Base-by-base conservation (phyloP, 2,329 filamentous ascomycete genomes). In the Fusarium abutilonis region DNA sequence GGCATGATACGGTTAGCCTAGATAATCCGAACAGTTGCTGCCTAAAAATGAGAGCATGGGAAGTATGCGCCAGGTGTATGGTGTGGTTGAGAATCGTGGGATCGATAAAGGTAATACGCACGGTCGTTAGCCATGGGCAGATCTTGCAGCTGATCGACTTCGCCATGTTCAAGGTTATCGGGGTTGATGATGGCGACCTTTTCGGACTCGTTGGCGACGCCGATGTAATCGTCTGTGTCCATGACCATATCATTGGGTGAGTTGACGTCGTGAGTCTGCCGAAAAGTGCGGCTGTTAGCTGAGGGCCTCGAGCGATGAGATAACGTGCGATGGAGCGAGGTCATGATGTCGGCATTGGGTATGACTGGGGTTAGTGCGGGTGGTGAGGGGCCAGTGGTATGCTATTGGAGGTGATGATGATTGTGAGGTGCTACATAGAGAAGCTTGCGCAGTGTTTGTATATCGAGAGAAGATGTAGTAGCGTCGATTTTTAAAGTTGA, bases 221-320 rank as follows among this genome's bases (percentile, higher is more conserved):
- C 79, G 68, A 83, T 78, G 52, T 83, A 83, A 67, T 86, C 83
- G 70, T 82, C 81, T 26, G 80, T 78, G 67, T 85, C 83, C 67
- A 85, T 75, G 72, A 83, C 75, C 82, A 85, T 83, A 69, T 84
- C 81, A 73, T 81, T 85, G 13, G 82, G 83, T 47, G 83, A 84
- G 61, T 82, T 80, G 50, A 83, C 77, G 71, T 82, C 82, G 76
- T 82, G 82, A 70, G 79, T 82, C 80, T 85, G 73, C 9, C 56
- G 59, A 43, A 39, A 44, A 49, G 46, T 32, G 40, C 45, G 39
- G 35, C 46, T 47, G 72, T 76, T 58, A 76, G 74, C 62, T 56
- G 31, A 38, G 26, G 41, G 26, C 56, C 39, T 60, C 36, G 14
- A 43, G 55, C 65, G 65, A 53, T 54, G 54, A 11, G 65, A 63